Percentiles rank a stretch among this genome's conserved stretches.
phyloP scores from a whole-genome alignment of 805 yeast species.

The Yamadazyma laniorum region DNA sequence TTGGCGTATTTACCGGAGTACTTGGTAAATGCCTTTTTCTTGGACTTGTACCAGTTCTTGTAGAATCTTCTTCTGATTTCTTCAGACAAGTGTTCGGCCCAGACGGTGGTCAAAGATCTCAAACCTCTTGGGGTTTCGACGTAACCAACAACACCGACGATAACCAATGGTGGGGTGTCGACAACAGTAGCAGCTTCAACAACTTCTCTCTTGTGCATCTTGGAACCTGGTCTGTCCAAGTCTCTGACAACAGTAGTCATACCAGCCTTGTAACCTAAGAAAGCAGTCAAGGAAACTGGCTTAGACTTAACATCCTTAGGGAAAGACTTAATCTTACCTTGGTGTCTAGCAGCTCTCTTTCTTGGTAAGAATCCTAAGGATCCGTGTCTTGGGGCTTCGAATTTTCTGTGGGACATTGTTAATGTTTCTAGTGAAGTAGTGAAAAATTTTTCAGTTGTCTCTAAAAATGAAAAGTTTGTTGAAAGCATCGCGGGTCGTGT shows the following conservation, averaged over 20 bases:
- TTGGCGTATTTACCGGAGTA: conserved; percentile 98
- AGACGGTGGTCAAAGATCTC: conserved; percentile 98
- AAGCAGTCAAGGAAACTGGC: conserved; percentile 69
- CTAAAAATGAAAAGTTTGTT: not conserved
- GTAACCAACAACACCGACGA: conserved; percentile 99
- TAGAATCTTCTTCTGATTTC: conserved; percentile 99
- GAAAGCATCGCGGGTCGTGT: not conserved
- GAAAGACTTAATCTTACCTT: conserved; percentile 99
- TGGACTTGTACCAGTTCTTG: conserved; percentile 99
- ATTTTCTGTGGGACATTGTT: conserved; percentile 98
- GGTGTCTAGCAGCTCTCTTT: conserved; percentile 98
- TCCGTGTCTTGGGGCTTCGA: conserved; percentile 99
- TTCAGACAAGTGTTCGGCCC: conserved; percentile 99
- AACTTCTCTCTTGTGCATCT: conserved; percentile 99
- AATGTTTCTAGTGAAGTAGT: conserved; percentile 5
- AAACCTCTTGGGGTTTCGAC: conserved; percentile 99
- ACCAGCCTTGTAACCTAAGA: conserved; percentile 99
- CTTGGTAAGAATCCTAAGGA: conserved; percentile 99
- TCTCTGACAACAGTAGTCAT: conserved; percentile 99
- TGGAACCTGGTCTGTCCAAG: conserved; percentile 99
- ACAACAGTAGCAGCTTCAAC: conserved; percentile 99
- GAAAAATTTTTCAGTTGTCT: conserved; percentile 4
- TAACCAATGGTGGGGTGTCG: conserved; percentile 98
- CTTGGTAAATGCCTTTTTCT: conserved; percentile 99
- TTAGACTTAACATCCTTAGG: conserved; percentile 50